phyloP scores from a whole-genome alignment of 176 grass and related monocot genomes.

The Areca catechu region DNA sequence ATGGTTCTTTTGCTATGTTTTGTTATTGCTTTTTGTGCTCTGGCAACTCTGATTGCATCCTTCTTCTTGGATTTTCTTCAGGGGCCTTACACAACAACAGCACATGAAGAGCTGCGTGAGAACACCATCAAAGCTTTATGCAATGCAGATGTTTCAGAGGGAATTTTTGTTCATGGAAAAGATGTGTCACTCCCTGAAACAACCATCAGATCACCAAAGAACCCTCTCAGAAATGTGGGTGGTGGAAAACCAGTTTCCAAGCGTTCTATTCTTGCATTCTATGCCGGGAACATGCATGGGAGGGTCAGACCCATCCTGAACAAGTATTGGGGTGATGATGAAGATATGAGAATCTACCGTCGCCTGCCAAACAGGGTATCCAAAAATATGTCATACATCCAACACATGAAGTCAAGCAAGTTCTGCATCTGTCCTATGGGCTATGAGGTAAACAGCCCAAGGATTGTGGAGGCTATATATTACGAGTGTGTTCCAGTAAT shows the following conservation, averaged over 20 bases:
- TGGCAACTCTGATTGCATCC: no score
- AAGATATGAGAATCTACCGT: constrained; percentile 11
- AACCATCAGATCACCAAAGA: constrained; percentile 7
- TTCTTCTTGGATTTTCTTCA: background rate
- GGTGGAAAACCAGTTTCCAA: constrained; percentile 1
- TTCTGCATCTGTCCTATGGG: constrained; percentile 22
- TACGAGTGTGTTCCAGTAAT: constrained; percentile 16
- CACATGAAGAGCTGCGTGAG: constrained; percentile 8
- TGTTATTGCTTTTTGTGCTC: no score
- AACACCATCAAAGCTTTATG: constrained; percentile 16
- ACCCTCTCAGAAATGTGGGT: background rate
- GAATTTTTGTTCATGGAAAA: constrained; percentile 7
- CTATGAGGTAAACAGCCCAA: constrained; percentile 15
- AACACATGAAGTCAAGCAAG: constrained; percentile 14
- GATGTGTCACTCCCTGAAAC: constrained; percentile 15
- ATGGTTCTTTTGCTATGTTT: no score
- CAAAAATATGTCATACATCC: constrained; percentile 3
- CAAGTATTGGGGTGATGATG: constrained; percentile 15
- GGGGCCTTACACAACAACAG: constrained; percentile 11
- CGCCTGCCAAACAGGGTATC: constrained; percentile 11
- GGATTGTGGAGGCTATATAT: constrained; percentile 13
- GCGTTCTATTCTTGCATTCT: constrained; percentile 8
- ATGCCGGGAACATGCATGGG: constrained; percentile 15
- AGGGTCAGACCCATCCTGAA: constrained; percentile 6
- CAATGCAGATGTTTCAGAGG: constrained; percentile 11